These are phyloP conservation scores for Fonsecaea monophora DNA, from an alignment of 2,329 filamentous ascomycete genomes.

Conservation along the genomic window DNA sequence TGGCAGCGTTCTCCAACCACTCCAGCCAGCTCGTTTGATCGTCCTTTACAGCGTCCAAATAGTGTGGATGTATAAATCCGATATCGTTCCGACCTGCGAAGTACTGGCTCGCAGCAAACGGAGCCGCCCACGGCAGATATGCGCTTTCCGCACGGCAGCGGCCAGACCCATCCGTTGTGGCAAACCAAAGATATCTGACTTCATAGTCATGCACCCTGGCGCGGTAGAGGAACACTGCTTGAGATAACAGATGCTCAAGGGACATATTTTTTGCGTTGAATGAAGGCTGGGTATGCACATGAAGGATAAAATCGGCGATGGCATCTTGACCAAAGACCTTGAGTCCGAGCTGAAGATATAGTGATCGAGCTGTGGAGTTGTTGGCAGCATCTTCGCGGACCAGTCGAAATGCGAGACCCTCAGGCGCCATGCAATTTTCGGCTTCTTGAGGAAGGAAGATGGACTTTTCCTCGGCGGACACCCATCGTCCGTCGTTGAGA, in stretches of 20 bases:
- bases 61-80: constrained; percentile 15
- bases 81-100: constrained; percentile 7
- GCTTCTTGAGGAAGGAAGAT: constrained; percentile 18
- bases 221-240: constrained; percentile 12
- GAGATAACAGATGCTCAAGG: constrained; percentile 11
- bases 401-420: constrained; percentile 9
- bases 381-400: constrained; percentile 17
- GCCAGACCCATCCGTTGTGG: constrained; percentile 5
- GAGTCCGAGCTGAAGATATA: constrained; percentile 17
- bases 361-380: constrained; percentile 14
- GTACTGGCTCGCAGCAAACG: constrained; percentile 16
- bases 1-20: constrained; percentile 13
- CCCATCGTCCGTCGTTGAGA: constrained; percentile 20
- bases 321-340: constrained; percentile 13
- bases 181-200: constrained; percentile 15
- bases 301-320: constrained; percentile 10
- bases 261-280: constrained; percentile 9
- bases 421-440: constrained; percentile 5
- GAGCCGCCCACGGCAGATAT: constrained; percentile 13
- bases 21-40: constrained; percentile 7
- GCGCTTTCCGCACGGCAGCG: constrained; percentile 10
- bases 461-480: constrained; percentile 8
- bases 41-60: constrained; percentile 7
- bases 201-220: constrained; percentile 15
- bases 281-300: constrained; percentile 8